phyloP scores from a whole-genome alignment of 345 rosid species.

The Tarenaya hassleriana region DNA sequence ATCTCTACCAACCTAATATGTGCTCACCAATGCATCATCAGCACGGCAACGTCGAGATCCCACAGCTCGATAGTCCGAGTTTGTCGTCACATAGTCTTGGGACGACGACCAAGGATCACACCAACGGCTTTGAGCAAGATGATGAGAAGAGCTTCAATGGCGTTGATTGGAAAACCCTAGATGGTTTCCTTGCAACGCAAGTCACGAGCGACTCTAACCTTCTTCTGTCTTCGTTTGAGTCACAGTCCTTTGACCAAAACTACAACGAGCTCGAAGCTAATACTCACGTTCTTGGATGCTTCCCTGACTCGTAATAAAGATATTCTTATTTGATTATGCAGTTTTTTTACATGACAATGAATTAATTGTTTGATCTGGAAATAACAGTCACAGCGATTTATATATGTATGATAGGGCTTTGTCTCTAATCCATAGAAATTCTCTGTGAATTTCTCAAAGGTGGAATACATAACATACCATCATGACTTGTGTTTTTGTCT shows the following conservation, averaged over 20 bases:
- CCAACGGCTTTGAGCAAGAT: slow-evolving; percentile 39
- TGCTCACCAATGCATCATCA: slow-evolving; percentile 29
- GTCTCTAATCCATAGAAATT: slow-evolving; percentile 21
- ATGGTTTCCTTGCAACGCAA: slow-evolving; percentile 45
- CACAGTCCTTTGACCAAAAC: slow-evolving; percentile 29
- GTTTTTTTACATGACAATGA: slow-evolving; percentile 23
- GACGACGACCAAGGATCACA: slow-evolving; percentile 29
- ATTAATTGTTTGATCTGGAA: slow-evolving; percentile 30
- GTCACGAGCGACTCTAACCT: slow-evolving; percentile 20
- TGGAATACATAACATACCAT: too few species aligned
- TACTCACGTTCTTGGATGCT: slow-evolving; percentile 54
- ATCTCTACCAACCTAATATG: slow-evolving; percentile 18
- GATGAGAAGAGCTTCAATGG: slow-evolving; percentile 34
- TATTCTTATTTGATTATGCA: slow-evolving; percentile 18
- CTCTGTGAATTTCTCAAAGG: slow-evolving; percentile 26
- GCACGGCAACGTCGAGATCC: slow-evolving; percentile 42
- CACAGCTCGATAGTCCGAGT: slow-evolving; percentile 63
- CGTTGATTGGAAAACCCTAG: slow-evolving; percentile 65
- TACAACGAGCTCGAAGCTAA: slow-evolving; percentile 31
- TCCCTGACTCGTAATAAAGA: slow-evolving; percentile 47
- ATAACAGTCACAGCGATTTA: slow-evolving; percentile 26
- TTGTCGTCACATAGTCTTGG: slow-evolving; percentile 50
- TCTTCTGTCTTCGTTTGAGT: slow-evolving; percentile 23
- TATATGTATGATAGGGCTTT: slow-evolving; percentile 23
- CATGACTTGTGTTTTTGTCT: background rate